Evolutionary conservation across 345 rosid species (phyloP), one percentile per base, ranked within the genome.

Genomic region (Brassica nigra): DNA sequence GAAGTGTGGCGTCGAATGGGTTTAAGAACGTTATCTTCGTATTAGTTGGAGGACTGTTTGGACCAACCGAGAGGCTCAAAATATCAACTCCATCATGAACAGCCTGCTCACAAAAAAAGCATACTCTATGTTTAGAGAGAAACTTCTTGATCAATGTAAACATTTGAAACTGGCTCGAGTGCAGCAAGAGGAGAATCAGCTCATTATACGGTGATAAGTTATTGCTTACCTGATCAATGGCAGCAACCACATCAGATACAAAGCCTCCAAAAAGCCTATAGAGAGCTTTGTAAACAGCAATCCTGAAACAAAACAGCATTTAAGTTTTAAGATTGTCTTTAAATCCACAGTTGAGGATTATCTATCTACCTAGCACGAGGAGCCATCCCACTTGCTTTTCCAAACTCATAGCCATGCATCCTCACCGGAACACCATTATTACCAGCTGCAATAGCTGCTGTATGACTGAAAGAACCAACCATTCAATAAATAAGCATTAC

Each of bases 351-450:
- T 33, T 18, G 3, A 28, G n/a, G 29, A 39, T 63, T 30, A 54
- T 73, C 78, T 73, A 68, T 74, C 18, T 83, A 93, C 99, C 99
- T 90, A 62, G 99, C 97, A 79, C 99, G 96, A 58, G 99, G 99
- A 83, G 99, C 99, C 99, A 95, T 95, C 52, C 99, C 99, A 27
- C 99, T 95, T n/a, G 99, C 99, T 89, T 87, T 95, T 36, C 99
- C 99, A 84, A 93, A 95, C 78, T 95, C 99, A 87, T 95, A 87
- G 65, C 99, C 99, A 28, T 87, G 86, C 84, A 91, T 76, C 85
- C 91, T 91, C 85, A 95, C 97, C 10, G 97, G 96, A 78, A 95
- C 89, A 66, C 99, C 99, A 86, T 95, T 95, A 82, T 93, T 93
- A 72, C 99, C 99, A 36, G 99, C 99, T 52, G 99, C 99, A 75